Conservation (phyloP, 2,329 filamentous ascomycete genomes). For the Colletotrichum magnum region DNA sequence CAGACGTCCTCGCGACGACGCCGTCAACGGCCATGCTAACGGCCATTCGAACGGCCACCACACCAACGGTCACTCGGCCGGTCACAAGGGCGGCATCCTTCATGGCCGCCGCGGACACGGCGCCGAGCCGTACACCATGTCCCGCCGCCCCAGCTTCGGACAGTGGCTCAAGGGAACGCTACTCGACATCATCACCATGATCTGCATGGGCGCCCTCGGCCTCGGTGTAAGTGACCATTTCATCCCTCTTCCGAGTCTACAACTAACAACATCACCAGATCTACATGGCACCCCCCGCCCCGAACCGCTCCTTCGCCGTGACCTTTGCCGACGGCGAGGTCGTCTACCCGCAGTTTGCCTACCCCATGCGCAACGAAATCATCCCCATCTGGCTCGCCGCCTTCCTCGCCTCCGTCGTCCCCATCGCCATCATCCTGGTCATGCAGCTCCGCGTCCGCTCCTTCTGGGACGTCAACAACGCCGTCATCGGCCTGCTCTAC, state of each 20-base stretch:
- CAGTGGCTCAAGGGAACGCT: slow-evolving; percentile 79
- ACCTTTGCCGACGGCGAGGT: slow-evolving; percentile 76
- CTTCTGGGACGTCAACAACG: slow-evolving; percentile 81
- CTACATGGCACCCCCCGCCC: slow-evolving; percentile 75
- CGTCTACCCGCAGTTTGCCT: slow-evolving; percentile 79
- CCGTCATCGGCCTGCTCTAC: slow-evolving; percentile 78
- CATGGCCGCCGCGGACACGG: slow-evolving; percentile 1
- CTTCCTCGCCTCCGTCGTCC: slow-evolving; percentile 74
- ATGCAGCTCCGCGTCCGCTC: slow-evolving; percentile 78
- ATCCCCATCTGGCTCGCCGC: slow-evolving; percentile 80
- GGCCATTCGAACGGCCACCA: not conserved
- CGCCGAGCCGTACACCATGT: slow-evolving; percentile 57
- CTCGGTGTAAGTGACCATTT: slow-evolving; percentile 68
- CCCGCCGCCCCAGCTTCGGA: slow-evolving; percentile 71
- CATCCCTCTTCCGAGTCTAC: not conserved
- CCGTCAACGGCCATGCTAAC: not conserved
- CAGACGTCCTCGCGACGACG: slow-evolving; percentile 17
- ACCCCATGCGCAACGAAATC: slow-evolving; percentile 78
- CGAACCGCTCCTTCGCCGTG: slow-evolving; percentile 78
- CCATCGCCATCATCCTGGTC: slow-evolving; percentile 74
- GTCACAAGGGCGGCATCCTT: not conserved
- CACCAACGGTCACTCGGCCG: slow-evolving; percentile 7
- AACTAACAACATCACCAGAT: slow-evolving; percentile 55
- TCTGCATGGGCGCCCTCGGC: slow-evolving; percentile 74
- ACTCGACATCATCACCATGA: slow-evolving; percentile 79